Base-by-base conservation (phyloP, 352 stramenopile species). In the Phytophthora foliorum region DNA sequence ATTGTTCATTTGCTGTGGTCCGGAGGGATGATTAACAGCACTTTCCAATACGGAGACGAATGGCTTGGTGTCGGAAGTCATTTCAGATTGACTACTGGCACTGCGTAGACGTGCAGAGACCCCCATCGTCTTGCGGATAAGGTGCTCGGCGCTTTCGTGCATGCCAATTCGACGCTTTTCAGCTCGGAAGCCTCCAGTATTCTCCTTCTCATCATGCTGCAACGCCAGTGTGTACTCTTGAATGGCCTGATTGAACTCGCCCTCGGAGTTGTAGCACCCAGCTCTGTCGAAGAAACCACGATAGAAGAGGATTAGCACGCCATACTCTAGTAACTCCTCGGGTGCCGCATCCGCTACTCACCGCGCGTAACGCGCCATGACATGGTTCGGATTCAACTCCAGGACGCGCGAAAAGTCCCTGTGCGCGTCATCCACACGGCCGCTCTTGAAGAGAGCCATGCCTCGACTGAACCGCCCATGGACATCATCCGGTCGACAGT, bases 311-410 rank as follows among this genome's bases (percentile, higher is more conserved):
- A 17, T 39, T 50, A 36, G n/a, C 31, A 36, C 14, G 55, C 9
- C 17, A 32, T 52, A 5, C 29, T 34, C 6, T 13, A 42, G 36
- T 42, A 42, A 42, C 36, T 14, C 14, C 36, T n/a, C 42, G 9
- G 21, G 13, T 27, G 42, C 9, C 27, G n/a, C 13, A 42, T 32
- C 14, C 10, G 19, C n/a, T 21, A 64, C 61, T 2, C 53, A 84
- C 75, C 76, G 67, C 14, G 86, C 86, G 19, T 93, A 94, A 21
- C 84, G 81, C 13, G 86, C 86, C 86, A 94, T 93, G 38, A 94
- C 81, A 51, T 94, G 86, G 51, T 85, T 80, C 3, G 86, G 82
- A 67, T 92, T 90, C 36, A 89, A 56, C 56, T 87, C 79, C 6
- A 94, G 61, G 6, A 93, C 81, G 4, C 58, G 57, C 4, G 81